Evolutionary conservation across 1,284 basidiomycete species (phyloP).

Genomic region (Apiotrichum laibachii): DNA sequence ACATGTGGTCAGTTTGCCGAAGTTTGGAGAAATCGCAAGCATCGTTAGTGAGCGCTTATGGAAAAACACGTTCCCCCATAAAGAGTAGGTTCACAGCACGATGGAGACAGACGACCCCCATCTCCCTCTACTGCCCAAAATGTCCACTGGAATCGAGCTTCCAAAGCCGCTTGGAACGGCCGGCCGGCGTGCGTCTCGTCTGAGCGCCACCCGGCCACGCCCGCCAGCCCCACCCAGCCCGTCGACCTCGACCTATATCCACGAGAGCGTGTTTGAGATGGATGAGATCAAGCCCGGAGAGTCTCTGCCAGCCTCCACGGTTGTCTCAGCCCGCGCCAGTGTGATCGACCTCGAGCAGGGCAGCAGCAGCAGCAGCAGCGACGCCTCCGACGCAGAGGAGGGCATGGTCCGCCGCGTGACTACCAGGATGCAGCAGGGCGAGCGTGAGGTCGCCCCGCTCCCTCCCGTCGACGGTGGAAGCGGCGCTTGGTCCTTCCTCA

Average conservation of each 20-base stretch:
- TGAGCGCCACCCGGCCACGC: background rate
- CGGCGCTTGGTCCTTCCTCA: conserved; percentile 46
- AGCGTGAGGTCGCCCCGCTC: conserved; percentile 24
- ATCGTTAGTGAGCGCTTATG: no score
- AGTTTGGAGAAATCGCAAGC: no score
- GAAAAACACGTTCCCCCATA: no score
- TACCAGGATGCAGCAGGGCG: background rate
- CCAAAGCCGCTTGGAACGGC: background rate
- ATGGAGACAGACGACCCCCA: no score
- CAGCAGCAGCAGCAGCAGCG: background rate
- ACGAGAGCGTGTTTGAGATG: background rate
- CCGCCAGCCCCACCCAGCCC: background rate
- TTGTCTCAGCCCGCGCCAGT: background rate
- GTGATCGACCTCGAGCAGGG: conserved; percentile 3
- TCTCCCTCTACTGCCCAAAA: background rate
- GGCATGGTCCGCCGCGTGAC: background rate
- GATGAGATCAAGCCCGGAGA: background rate
- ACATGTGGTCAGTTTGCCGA: no score
- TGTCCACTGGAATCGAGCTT: background rate
- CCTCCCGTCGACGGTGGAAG: conserved; percentile 44
- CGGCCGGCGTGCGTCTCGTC: background rate
- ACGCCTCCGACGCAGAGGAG: background rate
- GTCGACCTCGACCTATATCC: background rate
- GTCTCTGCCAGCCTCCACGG: background rate
- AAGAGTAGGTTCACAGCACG: no score